A percentile compares a stretch with the other conserved stretches of the same genome.
These are phyloP conservation scores for Suillus weaverae DNA, from an alignment of 768 basidiomycete species.

Conservation along the genomic window DNA sequence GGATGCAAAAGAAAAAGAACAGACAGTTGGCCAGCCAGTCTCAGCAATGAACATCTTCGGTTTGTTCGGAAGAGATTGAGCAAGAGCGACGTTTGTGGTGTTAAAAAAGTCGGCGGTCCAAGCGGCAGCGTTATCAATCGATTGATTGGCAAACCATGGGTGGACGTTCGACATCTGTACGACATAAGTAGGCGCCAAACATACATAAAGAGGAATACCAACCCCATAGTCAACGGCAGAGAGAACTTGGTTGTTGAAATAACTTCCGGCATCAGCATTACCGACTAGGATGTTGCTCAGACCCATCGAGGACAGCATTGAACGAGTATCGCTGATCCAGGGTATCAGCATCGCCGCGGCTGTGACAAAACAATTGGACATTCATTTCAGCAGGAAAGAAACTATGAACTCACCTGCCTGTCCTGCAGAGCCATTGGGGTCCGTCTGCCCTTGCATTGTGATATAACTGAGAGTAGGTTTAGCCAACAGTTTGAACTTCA, in stretches of 20 bases:
- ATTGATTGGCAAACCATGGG: conserved; percentile 89
- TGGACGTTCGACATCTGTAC: conserved; percentile 85
- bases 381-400: not conserved
- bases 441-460: conserved; percentile 44
- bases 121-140: conserved; percentile 61
- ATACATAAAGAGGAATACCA: conserved; percentile 24
- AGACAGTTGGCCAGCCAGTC: conserved; percentile 83
- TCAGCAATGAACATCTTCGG: conserved; percentile 92
- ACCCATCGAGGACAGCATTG: conserved; percentile 53
- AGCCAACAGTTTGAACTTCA: conserved; percentile 4
- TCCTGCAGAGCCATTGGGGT: conserved; percentile 62
- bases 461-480: conserved; percentile 50
- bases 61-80: conserved; percentile 59
- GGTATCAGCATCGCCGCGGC: conserved; percentile 65
- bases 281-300: conserved; percentile 72
- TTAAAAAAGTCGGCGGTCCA: conserved; percentile 88
- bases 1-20: conserved; percentile 15
- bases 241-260: conserved; percentile 74
- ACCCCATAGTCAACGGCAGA: conserved; percentile 68
- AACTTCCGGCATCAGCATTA: conserved; percentile 82
- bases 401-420: conserved; percentile 31
- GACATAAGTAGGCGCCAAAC: conserved; percentile 2
- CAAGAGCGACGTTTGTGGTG: conserved; percentile 57
- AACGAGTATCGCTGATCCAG: conserved; percentile 67
- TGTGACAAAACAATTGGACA: conserved; percentile 4